These are phyloP conservation scores for Ganoderma boninense DNA, from an alignment of 1,284 basidiomycete genomes.

Conservation along the genomic window DNA sequence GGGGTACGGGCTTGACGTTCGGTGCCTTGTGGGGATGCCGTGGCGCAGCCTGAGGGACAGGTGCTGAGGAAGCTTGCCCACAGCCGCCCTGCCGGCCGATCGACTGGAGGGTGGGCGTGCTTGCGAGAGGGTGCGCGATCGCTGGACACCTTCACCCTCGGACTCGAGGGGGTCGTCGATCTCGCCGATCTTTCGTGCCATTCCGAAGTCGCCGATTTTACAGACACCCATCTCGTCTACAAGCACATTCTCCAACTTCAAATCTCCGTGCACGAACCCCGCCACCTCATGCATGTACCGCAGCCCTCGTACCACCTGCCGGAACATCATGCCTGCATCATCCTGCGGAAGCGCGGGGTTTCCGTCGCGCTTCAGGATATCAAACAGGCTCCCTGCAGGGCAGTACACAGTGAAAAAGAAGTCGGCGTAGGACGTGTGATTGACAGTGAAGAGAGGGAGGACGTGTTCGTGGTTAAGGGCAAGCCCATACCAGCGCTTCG, in stretches of 20 bases:
- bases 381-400: conserved; percentile 86
- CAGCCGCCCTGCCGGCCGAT: conserved; percentile 36
- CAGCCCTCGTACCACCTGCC: conserved; percentile 88
- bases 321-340: conserved; percentile 89
- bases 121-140: conserved; percentile 34
- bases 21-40: conserved; percentile 55
- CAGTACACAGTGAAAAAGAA: conserved; percentile 89
- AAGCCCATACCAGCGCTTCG: conserved; percentile 84
- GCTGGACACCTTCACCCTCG: conserved; percentile 45
- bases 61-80: conserved; percentile 41
- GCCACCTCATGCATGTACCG: conserved; percentile 87
- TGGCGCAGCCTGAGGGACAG: conserved; percentile 47
- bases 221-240: conserved; percentile 86
- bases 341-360: conserved; percentile 71
- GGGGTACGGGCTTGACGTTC: conserved; percentile 64
- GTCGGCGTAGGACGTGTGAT: conserved; percentile 73
- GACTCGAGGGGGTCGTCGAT: conserved; percentile 29
- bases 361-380: conserved; percentile 82
- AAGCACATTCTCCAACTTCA: conserved; percentile 97
- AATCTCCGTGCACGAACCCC: conserved; percentile 86
- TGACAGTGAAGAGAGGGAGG: conserved; percentile 80
- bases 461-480: conserved; percentile 81
- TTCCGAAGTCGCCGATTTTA: conserved; percentile 86
- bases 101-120: conserved; percentile 25
- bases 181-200: conserved; percentile 72